Percentiles rank a stretch among this genome's conserved stretches.
phyloP scores from a whole-genome alignment of 441 rosid species.

The Aquilaria agallochum region DNA sequence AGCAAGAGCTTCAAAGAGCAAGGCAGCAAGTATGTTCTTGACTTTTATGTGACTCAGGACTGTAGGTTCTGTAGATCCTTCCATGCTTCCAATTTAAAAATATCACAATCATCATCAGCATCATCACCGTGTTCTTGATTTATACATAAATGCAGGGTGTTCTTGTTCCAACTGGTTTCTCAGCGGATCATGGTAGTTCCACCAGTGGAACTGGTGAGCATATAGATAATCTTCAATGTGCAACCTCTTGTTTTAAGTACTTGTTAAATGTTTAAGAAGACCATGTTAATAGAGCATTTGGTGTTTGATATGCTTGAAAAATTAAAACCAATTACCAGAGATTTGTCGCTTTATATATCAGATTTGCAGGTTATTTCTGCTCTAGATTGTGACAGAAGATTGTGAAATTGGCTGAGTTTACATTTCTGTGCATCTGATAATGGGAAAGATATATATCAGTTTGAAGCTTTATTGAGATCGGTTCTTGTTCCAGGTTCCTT shows the following conservation, averaged over 20 bases:
- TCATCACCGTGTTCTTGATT: neutral
- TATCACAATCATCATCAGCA: neutral
- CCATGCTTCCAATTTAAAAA: neutral
- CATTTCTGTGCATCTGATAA: too few relatives aligned
- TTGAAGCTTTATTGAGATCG: slow-evolving; percentile 2
- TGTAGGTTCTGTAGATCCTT: neutral
- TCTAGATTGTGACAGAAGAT: neutral
- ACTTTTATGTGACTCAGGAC: neutral
- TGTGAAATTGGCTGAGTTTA: neutral
- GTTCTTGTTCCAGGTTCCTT: slow-evolving; percentile 45
- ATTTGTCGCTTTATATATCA: too few relatives aligned
- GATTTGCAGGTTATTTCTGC: too few relatives aligned
- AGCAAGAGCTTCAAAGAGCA: slow-evolving; percentile 80
- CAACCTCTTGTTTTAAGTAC: slow-evolving; percentile 1
- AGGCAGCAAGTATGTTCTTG: slow-evolving; percentile 55
- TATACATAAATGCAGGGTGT: slow-evolving; percentile 43
- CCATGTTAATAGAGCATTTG: too few relatives aligned
- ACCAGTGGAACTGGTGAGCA: slow-evolving; percentile 54
- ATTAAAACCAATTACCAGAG: too few relatives aligned
- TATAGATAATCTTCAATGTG: neutral
- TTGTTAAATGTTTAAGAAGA: neutral
- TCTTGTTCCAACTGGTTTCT: slow-evolving; percentile 38
- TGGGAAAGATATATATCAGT: too few relatives aligned
- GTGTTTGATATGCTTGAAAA: too few relatives aligned
- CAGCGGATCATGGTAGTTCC: slow-evolving; percentile 43